These are phyloP conservation scores for Diaporthe capsici DNA, from an alignment of 2,329 filamentous ascomycete species.

Conservation along the genomic window DNA sequence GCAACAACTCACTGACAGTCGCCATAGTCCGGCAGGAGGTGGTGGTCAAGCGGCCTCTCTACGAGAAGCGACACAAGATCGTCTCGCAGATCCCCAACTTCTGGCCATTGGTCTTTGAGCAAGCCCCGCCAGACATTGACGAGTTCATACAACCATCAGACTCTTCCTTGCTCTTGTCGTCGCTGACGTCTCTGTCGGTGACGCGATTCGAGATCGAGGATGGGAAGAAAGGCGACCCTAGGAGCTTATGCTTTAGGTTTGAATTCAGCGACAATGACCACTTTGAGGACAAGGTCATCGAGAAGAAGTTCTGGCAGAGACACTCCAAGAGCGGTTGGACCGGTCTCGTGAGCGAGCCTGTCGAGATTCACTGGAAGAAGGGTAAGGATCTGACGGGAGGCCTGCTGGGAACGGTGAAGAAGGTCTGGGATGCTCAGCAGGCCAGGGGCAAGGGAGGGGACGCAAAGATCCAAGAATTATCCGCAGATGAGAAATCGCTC, in stretches of 20 bases:
- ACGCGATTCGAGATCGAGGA: constrained; percentile 83
- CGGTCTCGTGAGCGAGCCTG: constrained; percentile 89
- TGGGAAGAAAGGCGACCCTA: constrained; percentile 78
- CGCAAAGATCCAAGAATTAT: constrained; percentile 53
- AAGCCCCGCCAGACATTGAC: constrained; percentile 87
- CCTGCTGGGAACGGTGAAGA: constrained; percentile 79
- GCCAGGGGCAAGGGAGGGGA: constrained; percentile 52
- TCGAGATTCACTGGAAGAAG: constrained; percentile 89
- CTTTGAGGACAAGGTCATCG: constrained; percentile 82
- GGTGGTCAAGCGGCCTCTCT: constrained; percentile 77
- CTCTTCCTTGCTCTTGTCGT: constrained; percentile 77
- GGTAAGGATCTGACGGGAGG: constrained; percentile 88
- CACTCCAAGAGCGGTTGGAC: constrained; percentile 76
- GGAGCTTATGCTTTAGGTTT: constrained; percentile 83
- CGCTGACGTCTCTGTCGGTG: constrained; percentile 79
- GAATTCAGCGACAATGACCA: constrained; percentile 86
- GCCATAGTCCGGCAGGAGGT: constrained; percentile 79
- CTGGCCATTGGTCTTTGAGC: constrained; percentile 95
- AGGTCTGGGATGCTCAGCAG: constrained; percentile 76
- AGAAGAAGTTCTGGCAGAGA: constrained; percentile 95
- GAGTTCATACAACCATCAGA: constrained; percentile 89
- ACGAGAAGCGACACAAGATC: constrained; percentile 80
- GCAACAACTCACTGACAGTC: constrained; percentile 37
- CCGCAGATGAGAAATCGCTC: constrained; percentile 64
- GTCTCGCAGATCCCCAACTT: constrained; percentile 85